Base-by-base conservation (phyloP, 73 alveolate species). In the Loxodes magnus region DNA sequence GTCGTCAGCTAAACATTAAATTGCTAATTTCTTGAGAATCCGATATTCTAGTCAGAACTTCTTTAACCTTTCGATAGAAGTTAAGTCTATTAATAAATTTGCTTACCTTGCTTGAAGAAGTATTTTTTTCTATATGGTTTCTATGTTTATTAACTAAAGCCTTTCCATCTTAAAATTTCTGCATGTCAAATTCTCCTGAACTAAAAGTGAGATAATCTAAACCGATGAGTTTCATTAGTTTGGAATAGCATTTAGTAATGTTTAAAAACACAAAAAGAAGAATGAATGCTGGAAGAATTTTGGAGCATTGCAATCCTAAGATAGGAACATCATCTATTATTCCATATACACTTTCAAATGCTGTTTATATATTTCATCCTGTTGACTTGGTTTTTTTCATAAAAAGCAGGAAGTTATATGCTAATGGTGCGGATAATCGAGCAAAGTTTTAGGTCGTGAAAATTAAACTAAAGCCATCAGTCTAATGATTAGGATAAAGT, bases 401-500 rank as follows among this genome's bases (percentile, higher is more conserved):
- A 46, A 22, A 46, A 10, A 46, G 59, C 39, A 46, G 27, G 17
- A 21, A 46, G 26, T 46, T 46, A 24, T 46, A 46, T 1, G n/a
- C 7, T 10, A 46, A 10, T 24, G 59, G 34, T 0, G 16, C 59
- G 22, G 59, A 10, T 25, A 46, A 41, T 16, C 59, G 7, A 7
- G 59, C 39, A n/a, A 46, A 46, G 17, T 46, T 25, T 25, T n/a
- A 46, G 17, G 59, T 41, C n/a, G 43, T 12, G 15, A n/a, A 46
- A 1, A 22, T 41, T 19, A 46, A 10, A 46, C 59, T 46, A 2
- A 37, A 10, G 7, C 43, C 5, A 10, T 46, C 59, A 5, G 59
- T 46, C 2, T 33, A 16, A 2, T 46, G 22, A 9, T 46, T 9
- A 22, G 46, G 20, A 24, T 46, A 46, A 12, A 46, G 39, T 14